phyloP scores from a whole-genome alignment of 1,284 basidiomycete species.

The Mycena citricolor region DNA sequence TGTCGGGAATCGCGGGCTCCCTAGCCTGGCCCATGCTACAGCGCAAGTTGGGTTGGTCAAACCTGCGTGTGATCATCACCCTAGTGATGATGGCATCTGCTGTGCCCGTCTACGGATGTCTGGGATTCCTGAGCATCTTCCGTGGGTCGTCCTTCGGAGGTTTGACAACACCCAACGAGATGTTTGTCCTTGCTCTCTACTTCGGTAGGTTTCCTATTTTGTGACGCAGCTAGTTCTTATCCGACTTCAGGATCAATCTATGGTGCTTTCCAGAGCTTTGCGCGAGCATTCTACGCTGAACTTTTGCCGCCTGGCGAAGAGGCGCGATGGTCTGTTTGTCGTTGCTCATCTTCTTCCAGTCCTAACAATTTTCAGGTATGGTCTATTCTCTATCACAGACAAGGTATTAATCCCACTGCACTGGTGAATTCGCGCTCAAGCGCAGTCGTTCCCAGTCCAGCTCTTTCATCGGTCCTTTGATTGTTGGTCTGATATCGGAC shows the following conservation, averaged over 20 bases:
- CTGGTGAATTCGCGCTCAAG: not conserved
- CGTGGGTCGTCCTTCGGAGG: conserved; percentile 59
- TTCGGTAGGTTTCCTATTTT: conserved; percentile 59
- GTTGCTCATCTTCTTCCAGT: conserved; percentile 1
- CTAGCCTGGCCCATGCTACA: conserved; percentile 71
- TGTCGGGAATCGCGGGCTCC: conserved; percentile 73
- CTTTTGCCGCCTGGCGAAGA: conserved; percentile 78
- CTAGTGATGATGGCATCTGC: conserved; percentile 67
- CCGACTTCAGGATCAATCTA: conserved; percentile 57
- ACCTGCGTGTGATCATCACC: conserved; percentile 63
- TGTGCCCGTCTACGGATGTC: conserved; percentile 81
- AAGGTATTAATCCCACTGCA: conserved; percentile 47
- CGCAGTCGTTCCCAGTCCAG: conserved; percentile 54
- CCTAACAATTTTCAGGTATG: conserved; percentile 47
- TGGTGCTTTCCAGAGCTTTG: conserved; percentile 80
- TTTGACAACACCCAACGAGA: conserved; percentile 75
- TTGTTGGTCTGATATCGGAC: conserved; percentile 86
- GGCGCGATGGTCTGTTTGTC: conserved; percentile 60
- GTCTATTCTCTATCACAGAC: conserved; percentile 85
- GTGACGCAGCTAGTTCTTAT: conserved; percentile 5
- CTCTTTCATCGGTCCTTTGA: conserved; percentile 84
- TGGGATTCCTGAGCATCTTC: conserved; percentile 70
- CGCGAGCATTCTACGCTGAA: conserved; percentile 76
- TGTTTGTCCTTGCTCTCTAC: conserved; percentile 80
- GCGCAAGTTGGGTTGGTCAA: conserved; percentile 59